phyloP scores from a whole-genome alignment of 148 eudicot species.

The Beta vulgaris region DNA sequence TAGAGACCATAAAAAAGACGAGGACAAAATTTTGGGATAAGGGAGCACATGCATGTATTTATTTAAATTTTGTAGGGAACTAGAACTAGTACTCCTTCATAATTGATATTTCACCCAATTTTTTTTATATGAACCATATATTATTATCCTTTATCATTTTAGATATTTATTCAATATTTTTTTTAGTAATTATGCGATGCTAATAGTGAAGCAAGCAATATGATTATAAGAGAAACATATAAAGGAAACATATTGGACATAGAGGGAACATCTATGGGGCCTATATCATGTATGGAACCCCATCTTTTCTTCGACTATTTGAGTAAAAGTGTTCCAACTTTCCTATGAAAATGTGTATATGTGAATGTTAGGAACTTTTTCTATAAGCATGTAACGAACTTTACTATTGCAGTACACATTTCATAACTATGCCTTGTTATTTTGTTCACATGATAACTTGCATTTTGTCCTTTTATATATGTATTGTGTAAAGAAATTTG shows the following conservation, averaged over 20 bases:
- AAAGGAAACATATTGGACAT: constrained; percentile 4
- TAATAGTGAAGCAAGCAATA: not conserved
- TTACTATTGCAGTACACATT: not conserved
- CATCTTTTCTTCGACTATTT: not conserved
- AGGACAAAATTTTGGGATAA: no score
- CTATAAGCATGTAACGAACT: constrained; percentile 1
- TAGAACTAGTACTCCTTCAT: no score
- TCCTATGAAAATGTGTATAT: constrained; percentile 7
- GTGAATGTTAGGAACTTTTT: constrained; percentile 12
- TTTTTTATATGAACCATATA: no score
- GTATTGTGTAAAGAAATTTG: no score
- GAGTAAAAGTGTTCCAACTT: constrained; percentile 10
- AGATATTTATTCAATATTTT: no score
- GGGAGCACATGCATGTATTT: no score
- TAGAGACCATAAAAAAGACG: no score
- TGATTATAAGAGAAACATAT: constrained; percentile 1
- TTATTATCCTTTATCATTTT: no score
- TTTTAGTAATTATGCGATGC: not conserved
- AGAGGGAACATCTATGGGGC: constrained; percentile 6
- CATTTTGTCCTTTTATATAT: not conserved
- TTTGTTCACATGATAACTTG: not conserved
- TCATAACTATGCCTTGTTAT: not conserved
- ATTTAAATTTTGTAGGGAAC: no score
- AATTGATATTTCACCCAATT: no score
- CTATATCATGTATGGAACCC: not conserved